Evolutionary conservation across 306 rosid genomes (phyloP).

Genomic region (Quercus mongolica): DNA sequence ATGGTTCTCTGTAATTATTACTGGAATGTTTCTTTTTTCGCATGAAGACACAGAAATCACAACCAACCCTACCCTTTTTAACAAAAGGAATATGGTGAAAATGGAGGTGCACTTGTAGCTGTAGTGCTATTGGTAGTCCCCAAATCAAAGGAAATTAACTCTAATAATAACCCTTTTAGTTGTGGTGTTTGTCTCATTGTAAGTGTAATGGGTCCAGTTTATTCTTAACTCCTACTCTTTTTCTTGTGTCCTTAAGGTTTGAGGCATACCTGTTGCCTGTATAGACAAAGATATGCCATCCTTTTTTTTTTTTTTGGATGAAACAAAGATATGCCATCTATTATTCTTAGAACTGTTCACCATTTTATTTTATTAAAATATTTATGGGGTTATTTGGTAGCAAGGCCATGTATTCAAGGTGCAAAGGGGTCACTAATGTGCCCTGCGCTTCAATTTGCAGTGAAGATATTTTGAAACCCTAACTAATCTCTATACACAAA

Average conservation of each 20-base stretch:
- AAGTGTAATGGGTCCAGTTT: conserved; percentile 61
- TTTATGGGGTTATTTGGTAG: no score
- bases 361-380: no score
- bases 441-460: no score
- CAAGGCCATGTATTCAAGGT: not conserved
- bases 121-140: conserved; percentile 3
- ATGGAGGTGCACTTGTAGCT: not conserved
- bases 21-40: not conserved
- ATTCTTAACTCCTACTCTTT: conserved; percentile 70
- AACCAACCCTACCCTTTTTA: not conserved
- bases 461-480: no score
- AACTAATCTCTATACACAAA: no score
- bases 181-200: conserved; percentile 66
- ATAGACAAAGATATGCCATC: conserved; percentile 83
- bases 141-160: not conserved
- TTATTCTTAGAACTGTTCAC: no score
- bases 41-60: not conserved
- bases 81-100: not conserved
- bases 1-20: not conserved
- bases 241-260: conserved; percentile 31
- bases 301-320: not conserved
- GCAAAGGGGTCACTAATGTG: no score
- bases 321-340: no score
- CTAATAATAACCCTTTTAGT: conserved; percentile 36
- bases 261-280: conserved; percentile 72